These are phyloP conservation scores for Hypholoma sublateritium DNA, from an alignment of 768 basidiomycete genomes.

Conservation along the genomic window DNA sequence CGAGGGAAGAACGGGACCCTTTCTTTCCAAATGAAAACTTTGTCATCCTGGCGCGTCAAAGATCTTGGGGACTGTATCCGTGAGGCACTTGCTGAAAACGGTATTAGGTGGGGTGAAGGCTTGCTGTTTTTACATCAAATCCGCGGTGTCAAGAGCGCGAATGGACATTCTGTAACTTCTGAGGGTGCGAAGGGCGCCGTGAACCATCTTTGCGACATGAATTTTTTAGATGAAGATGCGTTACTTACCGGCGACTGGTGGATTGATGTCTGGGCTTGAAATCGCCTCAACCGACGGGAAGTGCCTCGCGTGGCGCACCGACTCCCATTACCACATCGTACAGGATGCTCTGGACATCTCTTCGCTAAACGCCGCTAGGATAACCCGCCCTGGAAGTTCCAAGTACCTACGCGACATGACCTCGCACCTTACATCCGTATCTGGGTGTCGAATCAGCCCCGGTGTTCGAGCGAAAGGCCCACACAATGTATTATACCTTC, in stretches of 20 bases:
- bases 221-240: background rate
- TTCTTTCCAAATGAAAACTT: constrained; percentile 12
- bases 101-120: constrained; percentile 9
- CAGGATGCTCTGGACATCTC: constrained; percentile 13
- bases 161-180: constrained; percentile 5
- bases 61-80: constrained; percentile 13
- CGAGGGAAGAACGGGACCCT: constrained; percentile 11
- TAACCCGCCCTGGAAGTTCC: constrained; percentile 20
- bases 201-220: background rate
- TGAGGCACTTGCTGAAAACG: background rate
- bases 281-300: constrained; percentile 10
- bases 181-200: background rate
- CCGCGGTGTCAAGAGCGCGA: constrained; percentile 20
- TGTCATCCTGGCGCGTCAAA: constrained; percentile 2
- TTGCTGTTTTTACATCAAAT: constrained; percentile 25
- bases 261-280: constrained; percentile 30
- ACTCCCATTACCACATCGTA: constrained; percentile 23
- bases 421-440: constrained; percentile 24
- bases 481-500: constrained; percentile 20
- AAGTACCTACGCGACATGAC: constrained; percentile 22
- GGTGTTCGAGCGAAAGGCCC: constrained; percentile 15
- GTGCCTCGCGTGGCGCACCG: constrained; percentile 31
- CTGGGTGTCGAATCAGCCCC: constrained; percentile 28
- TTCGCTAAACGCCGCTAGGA: constrained; percentile 10
- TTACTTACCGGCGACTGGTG: constrained; percentile 19